These are phyloP conservation scores for Candida easanensis DNA, from an alignment of 805 yeast species.

Conservation along the genomic window DNA sequence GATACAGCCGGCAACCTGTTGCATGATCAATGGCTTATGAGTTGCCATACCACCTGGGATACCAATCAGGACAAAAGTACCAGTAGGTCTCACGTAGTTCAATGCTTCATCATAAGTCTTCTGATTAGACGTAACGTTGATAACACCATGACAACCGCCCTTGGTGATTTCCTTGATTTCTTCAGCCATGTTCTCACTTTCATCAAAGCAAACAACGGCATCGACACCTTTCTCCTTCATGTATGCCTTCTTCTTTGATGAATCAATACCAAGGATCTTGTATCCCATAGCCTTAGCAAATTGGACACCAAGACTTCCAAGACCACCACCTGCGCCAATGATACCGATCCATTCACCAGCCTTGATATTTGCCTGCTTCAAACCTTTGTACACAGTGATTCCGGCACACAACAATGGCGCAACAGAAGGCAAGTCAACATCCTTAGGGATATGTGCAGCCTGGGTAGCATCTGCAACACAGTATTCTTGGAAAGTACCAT, in stretches of 20 bases:
- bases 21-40: conserved; percentile 39
- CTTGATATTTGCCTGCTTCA: conserved; percentile 62
- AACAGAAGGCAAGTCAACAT: conserved; percentile 62
- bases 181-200: conserved; percentile 44
- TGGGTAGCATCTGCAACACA: conserved; percentile 81
- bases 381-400: conserved; percentile 81
- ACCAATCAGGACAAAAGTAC: conserved; percentile 66
- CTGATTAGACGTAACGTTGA: conserved; percentile 63
- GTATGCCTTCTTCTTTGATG: conserved; percentile 51
- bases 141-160: conserved; percentile 69
- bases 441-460: conserved; percentile 70
- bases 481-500: conserved; percentile 84
- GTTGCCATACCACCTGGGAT: conserved; percentile 69
- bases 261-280: conserved; percentile 64
- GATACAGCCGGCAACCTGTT: conserved; percentile 13
- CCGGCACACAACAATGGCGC: conserved; percentile 87
- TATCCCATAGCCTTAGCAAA: conserved; percentile 70
- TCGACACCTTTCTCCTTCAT: conserved; percentile 56
- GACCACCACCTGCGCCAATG: conserved; percentile 75
- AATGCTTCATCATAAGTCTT: conserved; percentile 56
- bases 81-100: conserved; percentile 55
- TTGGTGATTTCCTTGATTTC: conserved; percentile 29
- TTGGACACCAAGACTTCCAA: conserved; percentile 67
- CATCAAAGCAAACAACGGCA: conserved; percentile 49
- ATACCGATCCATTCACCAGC: conserved; percentile 71